Evolutionary conservation across 257 asterid genomes (phyloP).

Genomic region (Solanum gracilifrons): DNA sequence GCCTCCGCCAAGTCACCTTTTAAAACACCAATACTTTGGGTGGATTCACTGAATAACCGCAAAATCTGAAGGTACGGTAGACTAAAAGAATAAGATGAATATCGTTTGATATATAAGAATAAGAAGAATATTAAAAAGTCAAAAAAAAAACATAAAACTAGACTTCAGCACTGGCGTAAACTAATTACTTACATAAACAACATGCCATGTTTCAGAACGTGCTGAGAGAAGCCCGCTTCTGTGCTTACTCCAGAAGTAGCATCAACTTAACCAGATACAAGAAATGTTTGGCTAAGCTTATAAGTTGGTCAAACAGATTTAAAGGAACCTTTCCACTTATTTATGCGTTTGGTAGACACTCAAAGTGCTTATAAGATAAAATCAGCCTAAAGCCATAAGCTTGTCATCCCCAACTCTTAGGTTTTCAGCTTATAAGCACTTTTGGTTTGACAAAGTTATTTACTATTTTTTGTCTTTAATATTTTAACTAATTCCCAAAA

Average conservation of each 20-base stretch:
- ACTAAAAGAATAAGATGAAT: background rate
- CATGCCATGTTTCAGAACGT: background rate
- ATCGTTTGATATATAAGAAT: background rate
- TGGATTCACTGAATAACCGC: conserved; percentile 92
- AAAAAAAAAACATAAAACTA: background rate
- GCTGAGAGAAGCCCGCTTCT: background rate
- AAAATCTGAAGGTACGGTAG: conserved; percentile 55
- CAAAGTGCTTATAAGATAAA: background rate
- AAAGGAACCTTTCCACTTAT: background rate
- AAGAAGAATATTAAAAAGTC: background rate
- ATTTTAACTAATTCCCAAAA: background rate
- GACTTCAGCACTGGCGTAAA: background rate
- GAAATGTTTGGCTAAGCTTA: background rate
- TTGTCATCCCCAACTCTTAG: background rate
- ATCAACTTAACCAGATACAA: background rate
- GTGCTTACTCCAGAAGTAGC: background rate
- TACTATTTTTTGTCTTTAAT: background rate
- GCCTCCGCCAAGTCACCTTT: conserved; percentile 83
- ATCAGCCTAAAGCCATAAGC: background rate
- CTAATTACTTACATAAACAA: background rate
- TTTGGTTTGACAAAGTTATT: background rate
- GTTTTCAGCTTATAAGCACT: background rate
- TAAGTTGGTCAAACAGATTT: background rate
- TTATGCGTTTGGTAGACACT: background rate
- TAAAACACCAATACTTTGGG: conserved; percentile 72